A percentile compares a stretch with the other conserved stretches of the same genome.
phyloP scores from a whole-genome alignment of 1,284 basidiomycete genomes.

The Thelephora terrestris region DNA sequence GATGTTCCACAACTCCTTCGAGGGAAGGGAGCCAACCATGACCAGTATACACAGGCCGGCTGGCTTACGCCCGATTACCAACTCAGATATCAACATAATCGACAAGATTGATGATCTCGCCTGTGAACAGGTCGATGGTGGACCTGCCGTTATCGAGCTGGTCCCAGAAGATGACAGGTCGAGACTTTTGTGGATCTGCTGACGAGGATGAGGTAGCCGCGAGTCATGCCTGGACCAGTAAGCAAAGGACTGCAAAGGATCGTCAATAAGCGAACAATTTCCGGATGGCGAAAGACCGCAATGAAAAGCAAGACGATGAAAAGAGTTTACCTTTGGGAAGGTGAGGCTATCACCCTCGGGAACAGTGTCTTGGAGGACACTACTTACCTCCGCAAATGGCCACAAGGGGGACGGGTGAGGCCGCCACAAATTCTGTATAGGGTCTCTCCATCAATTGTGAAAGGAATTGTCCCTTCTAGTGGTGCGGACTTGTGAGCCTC shows the following conservation, averaged over 20 bases:
- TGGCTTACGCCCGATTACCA: conserved; percentile 16
- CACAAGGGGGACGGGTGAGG: conserved; percentile 23
- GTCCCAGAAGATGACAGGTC: conserved; percentile 28
- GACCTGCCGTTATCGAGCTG: conserved; percentile 26
- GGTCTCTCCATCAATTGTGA: conserved; percentile 15
- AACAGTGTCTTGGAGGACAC: too few species aligned
- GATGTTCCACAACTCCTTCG: conserved; percentile 18
- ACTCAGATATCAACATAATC: conserved; percentile 18
- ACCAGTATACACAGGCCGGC: conserved; percentile 22
- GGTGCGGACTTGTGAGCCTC: too few species aligned
- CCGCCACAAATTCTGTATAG: conserved; percentile 26
- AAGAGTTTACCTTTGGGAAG: too few species aligned
- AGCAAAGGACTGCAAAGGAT: too few species aligned
- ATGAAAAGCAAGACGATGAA: conserved; percentile 13
- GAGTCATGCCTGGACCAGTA: conserved; percentile 18
- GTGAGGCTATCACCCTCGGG: too few species aligned
- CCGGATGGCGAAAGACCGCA: neutral
- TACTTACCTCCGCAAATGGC: conserved; percentile 25
- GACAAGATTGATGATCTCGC: conserved; percentile 24
- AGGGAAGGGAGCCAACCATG: conserved; percentile 19
- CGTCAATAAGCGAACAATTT: neutral
- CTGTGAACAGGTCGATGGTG: conserved; percentile 23
- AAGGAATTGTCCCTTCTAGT: conserved; percentile 8
- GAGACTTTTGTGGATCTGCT: conserved; percentile 13
- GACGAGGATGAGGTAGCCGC: conserved; percentile 21